Base-by-base conservation (phyloP, 805 yeast species). In the Diddensiella transvaalensis region DNA sequence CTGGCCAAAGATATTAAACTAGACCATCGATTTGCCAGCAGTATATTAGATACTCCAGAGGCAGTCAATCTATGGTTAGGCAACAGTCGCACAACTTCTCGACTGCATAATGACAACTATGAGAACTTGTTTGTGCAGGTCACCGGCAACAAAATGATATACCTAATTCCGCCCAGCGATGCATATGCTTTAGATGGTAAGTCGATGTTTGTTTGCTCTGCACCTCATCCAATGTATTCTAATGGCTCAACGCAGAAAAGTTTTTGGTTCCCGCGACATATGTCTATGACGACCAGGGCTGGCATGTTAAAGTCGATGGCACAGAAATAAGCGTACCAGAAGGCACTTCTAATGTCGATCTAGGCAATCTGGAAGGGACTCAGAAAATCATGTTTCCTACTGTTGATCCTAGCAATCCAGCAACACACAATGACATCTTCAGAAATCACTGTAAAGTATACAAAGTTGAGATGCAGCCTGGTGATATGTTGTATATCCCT, bases 61-160 rank as follows among this genome's bases (percentile, higher is more conserved):
- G 71, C 72, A 1, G 63, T 66, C n/a, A 69, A 69, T 43, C 23
- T 69, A 38, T 69, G 73, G 73, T 62, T 69, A 11, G 72, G 72
- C 18, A 54, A 57, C 26, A 35, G 46, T 5, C 50, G 61, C 23
- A 61, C 67, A 21, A 55, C 57, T 1, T 66, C 70, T 3, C 51
- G 70, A 4, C 61, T 66, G 22, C 70, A 66, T 49, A 60, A 54
- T 41, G 70, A 66, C 56, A 67, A 66, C 42, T 69, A 64, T 49
- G 73, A 69, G 48, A 69, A 69, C 42, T 52, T 69, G 4, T 69
- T 64, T 49, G 52, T 60, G 4, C 73, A 69, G 44, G 47, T 69
- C 3, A 18, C 55, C 2, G 73, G 73, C 8, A 40, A 50, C 13
- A 69, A 69, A 48, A 55, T 59, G 13, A 56, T 69, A 15, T 60